Evolutionary conservation across 1,139 yeast genomes (phyloP), one percentile per base, ranked within the genome.

Genomic region (Kazachstania sp.): DNA sequence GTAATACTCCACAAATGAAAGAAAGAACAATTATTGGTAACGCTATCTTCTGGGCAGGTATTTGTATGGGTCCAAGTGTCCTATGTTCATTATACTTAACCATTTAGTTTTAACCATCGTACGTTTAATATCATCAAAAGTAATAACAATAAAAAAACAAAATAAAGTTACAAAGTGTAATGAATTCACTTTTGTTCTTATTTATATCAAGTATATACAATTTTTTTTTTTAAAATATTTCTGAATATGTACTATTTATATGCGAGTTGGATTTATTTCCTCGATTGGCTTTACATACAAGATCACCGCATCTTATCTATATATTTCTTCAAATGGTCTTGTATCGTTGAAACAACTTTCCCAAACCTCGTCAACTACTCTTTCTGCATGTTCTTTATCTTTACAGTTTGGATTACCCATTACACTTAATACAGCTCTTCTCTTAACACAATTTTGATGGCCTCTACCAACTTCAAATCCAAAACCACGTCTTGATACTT

Each of bases 331-430:
- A 66, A 87, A 92, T 0, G 98, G 98, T 58, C 99, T 73, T 2
- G 98, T 92, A 63, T 92, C 98, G 59, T 81, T 82, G 64, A 88
- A 94, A 63, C 99, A 92, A 32, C 94, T 83, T 53, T 83, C 85
- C 83, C 95, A 92, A 11, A 92, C 97, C 51, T 84, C 82, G 54
- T 83, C 79, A 3, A 94, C 97, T 5, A 80, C 83, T 52, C 74
- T 73, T 48, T 78, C 81, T 0, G 99, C 99, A 54, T 84, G 83
- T 45, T 80, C 83, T 50, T 73, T 71, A 54, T 74, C 75, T 55
- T 76, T 72, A 64, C 98, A 94, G 46, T 73, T 74, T 1, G 98
- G 98, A 66, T 92, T 90, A 0, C 86, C 94, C 55, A 75, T 66
- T 5, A 92, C 97, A 45, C 95, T 84, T 41, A 90, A 69, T 1